Evolutionary conservation across 768 basidiomycete genomes (phyloP), one percentile per base, ranked within the genome.

Genomic region (Filobasidium wieringae): DNA sequence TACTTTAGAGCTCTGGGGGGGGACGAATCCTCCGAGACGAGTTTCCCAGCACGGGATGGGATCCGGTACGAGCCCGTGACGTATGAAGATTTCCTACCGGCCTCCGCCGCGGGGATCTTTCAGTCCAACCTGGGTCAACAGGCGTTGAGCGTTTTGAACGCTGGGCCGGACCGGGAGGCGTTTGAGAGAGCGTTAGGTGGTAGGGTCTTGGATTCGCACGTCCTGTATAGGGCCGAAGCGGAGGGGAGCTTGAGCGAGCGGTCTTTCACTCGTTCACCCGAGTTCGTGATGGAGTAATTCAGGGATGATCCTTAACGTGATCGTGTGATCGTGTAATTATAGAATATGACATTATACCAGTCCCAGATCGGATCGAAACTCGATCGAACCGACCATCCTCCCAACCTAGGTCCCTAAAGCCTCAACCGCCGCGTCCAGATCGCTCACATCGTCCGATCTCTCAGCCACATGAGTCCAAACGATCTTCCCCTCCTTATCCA

Each of bases 11-110:
- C 68, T 30, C 56, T 40, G 32, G 27, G 47, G 11, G 27, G 43
- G 11, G n/a, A 31, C 22, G 47, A 30, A 14, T 34, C 33, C 30
- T 27, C 40, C 30, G 8, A 14, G 47, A 27, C 31, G 7, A 29
- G 39, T 30, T 30, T 24, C 14, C 34, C 34, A 9, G 30, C 19
- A 7, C 36, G 49, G 17, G 47, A 53, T 33, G 51, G 49, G 2
- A 57, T 37, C 49, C 30, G 47, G 2, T 50, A 57, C 34, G 61
- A 63, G 31, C 67, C 67, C 12, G 62, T 72, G 8, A 60, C 64
- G 6, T 72, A 72, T 39, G 70, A 72, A 54, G 70, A 69, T 37
- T 72, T 72, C 62, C 59, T 72, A 17, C 70, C 70, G 3, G 70
- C 68, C n/a, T 66, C 64, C 4, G 70, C 70, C 19, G 70, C 70